Evolutionary conservation across 805 yeast genomes (phyloP).

Genomic region (Pichia thaimueangensis): DNA sequence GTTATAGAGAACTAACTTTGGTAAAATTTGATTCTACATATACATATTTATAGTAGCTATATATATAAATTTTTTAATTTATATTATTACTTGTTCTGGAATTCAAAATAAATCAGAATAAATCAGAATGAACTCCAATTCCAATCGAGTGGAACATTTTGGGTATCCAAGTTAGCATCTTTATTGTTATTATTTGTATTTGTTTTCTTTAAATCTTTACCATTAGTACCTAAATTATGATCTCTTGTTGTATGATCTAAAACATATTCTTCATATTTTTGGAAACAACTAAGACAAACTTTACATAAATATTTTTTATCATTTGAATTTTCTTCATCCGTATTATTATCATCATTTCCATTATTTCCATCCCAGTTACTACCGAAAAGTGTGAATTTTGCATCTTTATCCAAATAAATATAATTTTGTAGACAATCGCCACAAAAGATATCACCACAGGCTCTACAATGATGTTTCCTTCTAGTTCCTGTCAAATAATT

Average conservation of each 20-base stretch:
- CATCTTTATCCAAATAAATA: slow-evolving; percentile 30
- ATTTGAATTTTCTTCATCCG: neutral
- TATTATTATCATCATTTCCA: slow-evolving; percentile 1
- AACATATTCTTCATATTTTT: slow-evolving; percentile 30
- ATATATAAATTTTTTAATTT: too few relatives aligned
- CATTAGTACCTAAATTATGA: slow-evolving; percentile 21
- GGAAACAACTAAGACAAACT: slow-evolving; percentile 30
- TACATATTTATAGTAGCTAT: too few relatives aligned
- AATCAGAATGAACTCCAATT: slow-evolving; percentile 34
- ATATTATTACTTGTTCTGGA: too few relatives aligned
- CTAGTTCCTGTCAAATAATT: slow-evolving; percentile 67
- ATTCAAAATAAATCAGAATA: too few relatives aligned
- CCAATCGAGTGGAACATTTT: slow-evolving; percentile 32
- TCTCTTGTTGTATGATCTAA: slow-evolving; percentile 26
- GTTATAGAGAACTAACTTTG: too few relatives aligned
- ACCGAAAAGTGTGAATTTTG: slow-evolving; percentile 32
- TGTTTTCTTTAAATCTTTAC: slow-evolving; percentile 12
- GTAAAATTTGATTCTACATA: too few relatives aligned
- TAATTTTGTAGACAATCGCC: slow-evolving; percentile 32
- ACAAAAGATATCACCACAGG: slow-evolving; percentile 37
- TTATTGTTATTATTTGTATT: slow-evolving; percentile 15
- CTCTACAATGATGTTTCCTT: slow-evolving; percentile 36
- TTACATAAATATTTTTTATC: slow-evolving; percentile 29
- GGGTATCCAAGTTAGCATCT: slow-evolving; percentile 13
- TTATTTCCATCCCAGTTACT: slow-evolving; percentile 14